Evolutionary conservation across 1,139 yeast genomes (phyloP), one percentile per base, ranked within the genome.

Genomic region (Candida smagusa): DNA sequence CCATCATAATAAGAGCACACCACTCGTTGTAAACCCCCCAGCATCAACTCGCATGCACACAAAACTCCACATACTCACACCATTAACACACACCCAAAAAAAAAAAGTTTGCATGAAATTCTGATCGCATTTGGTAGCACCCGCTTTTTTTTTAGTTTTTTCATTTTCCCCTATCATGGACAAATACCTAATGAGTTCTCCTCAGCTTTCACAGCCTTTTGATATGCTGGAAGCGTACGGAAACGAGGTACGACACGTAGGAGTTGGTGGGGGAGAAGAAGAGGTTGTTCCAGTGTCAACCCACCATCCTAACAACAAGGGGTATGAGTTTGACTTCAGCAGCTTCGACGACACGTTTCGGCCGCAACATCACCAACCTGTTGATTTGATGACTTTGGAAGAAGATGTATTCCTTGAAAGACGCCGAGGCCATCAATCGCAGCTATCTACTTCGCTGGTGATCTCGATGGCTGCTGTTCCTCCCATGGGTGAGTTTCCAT

Each of bases 151-250:
- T 16, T 29, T 29, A 16, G 6, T 29, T 29, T 29, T 29, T 29
- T 29, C 31, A 29, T 36, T 31, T 38, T 54, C 47, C 29, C 29
- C 29, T 32, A 26, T 13, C 28, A 69, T 70, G 75, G 75, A 70
- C 41, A 67, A 68, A 46, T 68, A 59, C 48, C 61, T 69, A 37
- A 60, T 70, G 67, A 68, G 74, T 53, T 67, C 73, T 28, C 76
- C 75, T 27, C 70, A 58, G 54, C 55, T 61, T 47, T 52, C 65
- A 7, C 71, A 66, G 46, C 67, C 62, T 28, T 59, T 63, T 40
- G 66, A 67, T 30, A 45, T 47, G 22, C 36, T 31, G 38, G 28
- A 22, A 13, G 22, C 12, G 23, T 33, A 30, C 24, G 34, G 31
- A 31, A 24, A 32, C 32, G 25, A 6, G 24, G 12, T 16, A 29